Evolutionary conservation across 2,329 filamentous ascomycete species (phyloP), one percentile per base, ranked within the genome.

Genomic region (Didymellaceae sp.): DNA sequence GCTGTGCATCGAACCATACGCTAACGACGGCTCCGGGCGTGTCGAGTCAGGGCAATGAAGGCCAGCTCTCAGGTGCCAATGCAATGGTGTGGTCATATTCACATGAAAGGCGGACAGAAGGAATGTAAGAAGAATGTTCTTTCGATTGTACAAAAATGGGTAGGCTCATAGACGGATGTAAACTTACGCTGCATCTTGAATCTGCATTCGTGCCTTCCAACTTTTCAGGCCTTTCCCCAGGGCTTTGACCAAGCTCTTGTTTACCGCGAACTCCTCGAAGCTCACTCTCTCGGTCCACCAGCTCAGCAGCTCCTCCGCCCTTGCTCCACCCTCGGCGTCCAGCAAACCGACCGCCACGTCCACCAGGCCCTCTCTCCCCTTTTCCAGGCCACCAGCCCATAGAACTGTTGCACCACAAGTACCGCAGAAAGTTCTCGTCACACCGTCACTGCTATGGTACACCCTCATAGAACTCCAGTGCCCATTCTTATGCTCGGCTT

Each of bases 371-470:
- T 72, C 64, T 5, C 75, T 66, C 5, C 70, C 65, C 24, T 77
- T 72, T 0, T 67, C 66, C 1, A 75, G 5, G 10, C 35, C 34
- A 10, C 52, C 47, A 20, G 32, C 73, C 57, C 78, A 82, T 35
- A 82, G 80, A 0, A 80, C 67, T 21, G 58, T 66, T 0, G 80
- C 78, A 0, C 77, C 78, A 58, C 80, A 82, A 3, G 51, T 62
- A 0, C 71, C 70, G 59, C 79, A 82, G 52, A 78, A 81, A 26
- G 80, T 80, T 3, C 79, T 63, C 42, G 77, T 75, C 0, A 79
- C 77, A 3, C 72, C 74, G 0, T 70, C 55, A 0, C 78, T 80
- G 53, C 77, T 80, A 3, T 54, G 52, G 54, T 78, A 79, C 3
- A 68, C 65, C 1, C 67, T 61, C 18, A 81, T 70, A 0, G 76